A percentile compares a stretch with the other conserved stretches of the same genome.
Evolutionary conservation across 2,329 filamentous ascomycete species (phyloP).

Genomic region (Dryadomyces quercivorus): DNA sequence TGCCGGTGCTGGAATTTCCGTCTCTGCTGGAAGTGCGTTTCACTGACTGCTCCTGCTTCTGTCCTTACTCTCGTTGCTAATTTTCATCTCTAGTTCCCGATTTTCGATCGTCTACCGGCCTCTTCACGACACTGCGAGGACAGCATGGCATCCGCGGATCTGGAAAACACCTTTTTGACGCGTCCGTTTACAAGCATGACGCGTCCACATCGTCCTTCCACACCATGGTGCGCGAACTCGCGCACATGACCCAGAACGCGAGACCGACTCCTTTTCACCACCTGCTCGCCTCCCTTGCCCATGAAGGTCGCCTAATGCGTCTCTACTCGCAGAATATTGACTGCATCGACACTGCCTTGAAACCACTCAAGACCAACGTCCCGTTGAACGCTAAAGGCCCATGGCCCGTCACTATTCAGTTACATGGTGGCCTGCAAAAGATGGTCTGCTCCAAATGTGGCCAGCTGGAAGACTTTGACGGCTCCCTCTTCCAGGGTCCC

Average conservation of each 20-base stretch:
- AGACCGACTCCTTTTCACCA: conserved; percentile 85
- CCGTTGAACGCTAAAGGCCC: conserved; percentile 74
- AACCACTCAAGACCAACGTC: conserved; percentile 66
- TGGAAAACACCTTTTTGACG: conserved; percentile 92
- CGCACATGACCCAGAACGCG: conserved; percentile 63
- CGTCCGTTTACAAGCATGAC: conserved; percentile 91
- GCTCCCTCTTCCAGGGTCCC: conserved; percentile 70
- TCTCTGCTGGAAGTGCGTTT: conserved; percentile 76
- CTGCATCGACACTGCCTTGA: conserved; percentile 76
- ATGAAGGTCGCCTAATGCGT: conserved; percentile 75
- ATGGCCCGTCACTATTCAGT: conserved; percentile 86
- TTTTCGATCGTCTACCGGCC: conserved; percentile 80
- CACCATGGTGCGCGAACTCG: conserved; percentile 86
- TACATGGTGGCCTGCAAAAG: conserved; percentile 86
- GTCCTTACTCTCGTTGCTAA: conserved; percentile 11
- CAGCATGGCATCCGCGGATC: conserved; percentile 88
- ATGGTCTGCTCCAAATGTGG: conserved; percentile 96
- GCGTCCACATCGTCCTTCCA: conserved; percentile 84
- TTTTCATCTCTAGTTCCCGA: conserved; percentile 60
- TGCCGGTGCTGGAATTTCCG: conserved; percentile 92
- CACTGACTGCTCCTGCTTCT: conserved; percentile 1
- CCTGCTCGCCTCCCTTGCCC: conserved; percentile 76
- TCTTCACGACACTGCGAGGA: conserved; percentile 74
- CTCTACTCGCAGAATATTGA: conserved; percentile 97
- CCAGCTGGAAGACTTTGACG: conserved; percentile 62